Evolutionary conservation across 1,139 yeast genomes (phyloP), one percentile per base, ranked within the genome.

Genomic region (Sugiyamaella grinbergsii): DNA sequence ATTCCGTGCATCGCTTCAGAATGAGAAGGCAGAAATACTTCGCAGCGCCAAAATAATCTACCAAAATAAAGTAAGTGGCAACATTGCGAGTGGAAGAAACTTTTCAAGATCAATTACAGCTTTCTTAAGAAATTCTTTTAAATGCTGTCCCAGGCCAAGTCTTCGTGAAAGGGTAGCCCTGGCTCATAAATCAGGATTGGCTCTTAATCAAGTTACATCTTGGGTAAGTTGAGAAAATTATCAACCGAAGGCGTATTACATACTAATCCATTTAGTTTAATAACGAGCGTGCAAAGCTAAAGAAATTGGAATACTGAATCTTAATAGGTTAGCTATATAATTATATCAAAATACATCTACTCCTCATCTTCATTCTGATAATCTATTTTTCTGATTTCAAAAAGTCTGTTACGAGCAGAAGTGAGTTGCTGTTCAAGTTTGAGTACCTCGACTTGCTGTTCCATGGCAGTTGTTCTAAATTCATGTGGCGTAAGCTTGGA

Each of bases 401-500:
- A 95, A 56, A 89, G 74, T 62, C 87, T 79, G 70, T 85, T 87
- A 66, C 96, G 78, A 0, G 96, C 95, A 10, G 80, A 67, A 47
- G 73, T 72, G 59, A 88, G 73, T 53, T 83, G 79, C 61, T 87
- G 87, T 63, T 89, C 96, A 55, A 89, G 73, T 68, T 87, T 86
- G 68, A 89, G 76, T 42, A 89, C 90, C 66, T 87, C 91, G 11
- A 90, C 96, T 67, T 89, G 96, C 68, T 89, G 96, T 63, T 89
- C 95, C 96, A 89, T 88, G 64, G 91, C 95, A 24, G 82, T 78
- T 0, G 95, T 86, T 69, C 86, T 86, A 61, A 89, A 89, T 67
- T 88, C 95, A 64, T 87, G 89, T 18, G 88, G 80, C 13, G 90
- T 78, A 54, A 88, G 71, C 61, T 77, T 79, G 29, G 85, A 76